A percentile compares a stretch with the other conserved stretches of the same genome.
Conservation (phyloP, 306 rosid genomes). For the Chamaecrista fasciculata region DNA sequence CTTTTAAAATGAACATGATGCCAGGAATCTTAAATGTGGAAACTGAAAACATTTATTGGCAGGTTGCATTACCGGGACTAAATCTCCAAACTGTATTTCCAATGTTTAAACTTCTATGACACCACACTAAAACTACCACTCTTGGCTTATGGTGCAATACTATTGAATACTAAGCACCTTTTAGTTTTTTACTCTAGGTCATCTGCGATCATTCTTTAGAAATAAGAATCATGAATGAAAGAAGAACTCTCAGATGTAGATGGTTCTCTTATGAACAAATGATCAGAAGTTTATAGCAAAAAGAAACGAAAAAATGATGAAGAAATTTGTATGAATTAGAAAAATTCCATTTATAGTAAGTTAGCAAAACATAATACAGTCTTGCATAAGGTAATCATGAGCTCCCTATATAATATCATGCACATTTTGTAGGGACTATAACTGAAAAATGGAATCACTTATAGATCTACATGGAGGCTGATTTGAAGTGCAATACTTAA, state of each 20-base stretch:
- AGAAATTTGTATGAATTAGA: background rate
- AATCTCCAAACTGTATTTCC: background rate
- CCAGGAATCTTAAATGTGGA: constrained; percentile 1
- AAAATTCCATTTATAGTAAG: constrained; percentile 1
- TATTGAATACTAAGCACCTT: background rate
- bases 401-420: constrained; percentile 1
- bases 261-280: background rate
- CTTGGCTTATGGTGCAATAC: background rate
- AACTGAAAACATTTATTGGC: background rate
- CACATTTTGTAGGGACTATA: constrained; percentile 4
- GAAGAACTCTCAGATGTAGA: background rate
- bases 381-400: background rate
- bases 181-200: background rate
- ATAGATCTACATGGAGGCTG: background rate
- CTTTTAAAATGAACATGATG: background rate
- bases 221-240: background rate
- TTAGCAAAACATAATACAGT: background rate
- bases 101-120: background rate
- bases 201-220: background rate
- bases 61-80: background rate
- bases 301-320: background rate
- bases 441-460: background rate
- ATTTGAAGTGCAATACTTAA: background rate
- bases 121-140: background rate
- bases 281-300: background rate